Conservation (phyloP, 2,329 filamentous ascomycete species). For the Ophiostoma piceae region DNA sequence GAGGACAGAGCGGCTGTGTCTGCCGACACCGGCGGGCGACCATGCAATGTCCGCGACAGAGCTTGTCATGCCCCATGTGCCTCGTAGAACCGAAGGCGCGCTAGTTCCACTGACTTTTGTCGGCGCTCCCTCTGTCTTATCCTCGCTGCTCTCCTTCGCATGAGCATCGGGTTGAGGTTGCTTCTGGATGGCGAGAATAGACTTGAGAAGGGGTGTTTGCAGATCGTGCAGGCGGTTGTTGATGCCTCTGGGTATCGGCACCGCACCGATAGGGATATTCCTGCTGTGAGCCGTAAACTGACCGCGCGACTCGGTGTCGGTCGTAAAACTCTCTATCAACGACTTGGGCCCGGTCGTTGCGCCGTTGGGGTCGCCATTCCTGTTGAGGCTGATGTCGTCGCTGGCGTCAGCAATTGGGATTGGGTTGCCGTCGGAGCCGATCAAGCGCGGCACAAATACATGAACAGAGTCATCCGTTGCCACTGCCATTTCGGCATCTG, state of each 20-base stretch:
- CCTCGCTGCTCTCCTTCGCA: neutral
- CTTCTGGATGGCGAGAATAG: constrained; percentile 28
- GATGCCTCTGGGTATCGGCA: constrained; percentile 39
- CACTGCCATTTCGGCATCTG: constrained; percentile 53
- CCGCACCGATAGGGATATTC: constrained; percentile 36
- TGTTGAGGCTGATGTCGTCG: constrained; percentile 22
- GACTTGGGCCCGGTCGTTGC: neutral
- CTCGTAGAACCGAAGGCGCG: neutral
- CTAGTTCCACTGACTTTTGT: neutral
- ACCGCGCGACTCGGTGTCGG: constrained; percentile 27
- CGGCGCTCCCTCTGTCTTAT: too few species aligned
- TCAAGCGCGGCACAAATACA: constrained; percentile 47
- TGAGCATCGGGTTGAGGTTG: constrained; percentile 25
- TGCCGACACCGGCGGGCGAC: constrained; percentile 55
- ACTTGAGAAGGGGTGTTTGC: neutral
- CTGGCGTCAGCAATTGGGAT: constrained; percentile 28
- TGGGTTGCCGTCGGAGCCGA: constrained; percentile 22
- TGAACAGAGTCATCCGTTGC: constrained; percentile 52
- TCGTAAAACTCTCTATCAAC: neutral
- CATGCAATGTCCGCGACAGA: constrained; percentile 51
- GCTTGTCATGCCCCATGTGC: constrained; percentile 40
- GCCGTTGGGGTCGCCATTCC: constrained; percentile 28
- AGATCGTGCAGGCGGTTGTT: constrained; percentile 41
- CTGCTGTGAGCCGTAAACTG: constrained; percentile 36
- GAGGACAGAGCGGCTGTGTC: constrained; percentile 49